Conservation (phyloP, 2,329 filamentous ascomycete species). For the Arachnomyces sp. region DNA sequence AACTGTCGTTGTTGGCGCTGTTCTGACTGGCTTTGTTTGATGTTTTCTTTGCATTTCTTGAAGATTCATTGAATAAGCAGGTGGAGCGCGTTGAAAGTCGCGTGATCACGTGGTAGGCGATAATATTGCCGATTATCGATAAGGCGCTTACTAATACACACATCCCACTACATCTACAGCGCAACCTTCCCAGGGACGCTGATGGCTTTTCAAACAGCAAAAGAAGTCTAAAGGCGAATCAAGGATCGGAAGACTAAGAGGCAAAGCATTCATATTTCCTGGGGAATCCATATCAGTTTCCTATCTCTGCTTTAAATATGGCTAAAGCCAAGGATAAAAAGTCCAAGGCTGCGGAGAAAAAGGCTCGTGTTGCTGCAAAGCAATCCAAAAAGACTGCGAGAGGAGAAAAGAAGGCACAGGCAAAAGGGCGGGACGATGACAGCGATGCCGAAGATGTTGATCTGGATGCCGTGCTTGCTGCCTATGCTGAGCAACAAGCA, state of each 20-base stretch:
- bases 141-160: too few species aligned
- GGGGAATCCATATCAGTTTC: too few species aligned
- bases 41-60: too few species aligned
- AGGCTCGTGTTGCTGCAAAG: conserved; percentile 57
- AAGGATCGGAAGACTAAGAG: neutral
- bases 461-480: conserved; percentile 83
- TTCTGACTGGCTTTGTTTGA: too few species aligned
- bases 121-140: too few species aligned
- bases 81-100: too few species aligned
- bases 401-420: conserved; percentile 73
- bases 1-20: neutral
- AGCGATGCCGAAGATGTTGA: conserved; percentile 90
- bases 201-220: too few species aligned
- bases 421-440: conserved; percentile 60
- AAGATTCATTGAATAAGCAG: too few species aligned
- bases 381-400: conserved; percentile 73
- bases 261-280: too few species aligned
- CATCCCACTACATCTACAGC: conserved; percentile 4
- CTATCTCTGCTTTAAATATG: conserved; percentile 27
- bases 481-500: conserved; percentile 88
- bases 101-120: neutral
- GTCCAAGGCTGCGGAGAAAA: conserved; percentile 49
- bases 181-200: conserved; percentile 3
- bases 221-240: too few species aligned
- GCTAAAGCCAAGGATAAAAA: conserved; percentile 48